Percentiles rank a stretch among this genome's conserved stretches.
Evolutionary conservation across 2,329 filamentous ascomycete species (phyloP).

Genomic region (Stromatinia cepivora): DNA sequence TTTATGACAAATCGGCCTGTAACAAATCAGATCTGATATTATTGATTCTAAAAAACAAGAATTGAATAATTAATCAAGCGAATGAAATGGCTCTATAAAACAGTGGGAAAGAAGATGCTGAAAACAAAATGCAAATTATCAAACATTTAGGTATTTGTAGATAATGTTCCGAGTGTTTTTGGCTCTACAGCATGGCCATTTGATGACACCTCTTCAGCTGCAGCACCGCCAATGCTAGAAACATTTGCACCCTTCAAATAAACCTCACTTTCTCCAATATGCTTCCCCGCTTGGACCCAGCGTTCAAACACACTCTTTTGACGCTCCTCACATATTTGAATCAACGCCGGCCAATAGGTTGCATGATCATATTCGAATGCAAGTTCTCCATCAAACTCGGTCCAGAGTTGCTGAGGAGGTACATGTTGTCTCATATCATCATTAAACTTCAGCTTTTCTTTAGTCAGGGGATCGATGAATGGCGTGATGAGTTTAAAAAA

Average conservation of each 20-base stretch:
- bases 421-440: slow-evolving; percentile 84
- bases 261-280: slow-evolving; percentile 81
- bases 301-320: slow-evolving; percentile 62
- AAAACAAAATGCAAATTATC: too few relatives aligned
- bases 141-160: not conserved
- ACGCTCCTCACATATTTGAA: slow-evolving; percentile 66
- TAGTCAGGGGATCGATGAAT: slow-evolving; percentile 93
- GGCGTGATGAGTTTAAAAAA: slow-evolving; percentile 97
- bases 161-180: not conserved
- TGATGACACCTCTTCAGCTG: slow-evolving; percentile 13
- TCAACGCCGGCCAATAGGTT: slow-evolving; percentile 85
- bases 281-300: slow-evolving; percentile 79
- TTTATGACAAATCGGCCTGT: too few relatives aligned
- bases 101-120: too few relatives aligned
- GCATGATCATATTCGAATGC: slow-evolving; percentile 91
- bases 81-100: too few relatives aligned
- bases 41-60: too few relatives aligned
- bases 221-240: slow-evolving; percentile 30
- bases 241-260: slow-evolving; percentile 69
- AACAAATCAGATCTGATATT: too few relatives aligned
- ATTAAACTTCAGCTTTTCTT: slow-evolving; percentile 97
- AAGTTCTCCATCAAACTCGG: slow-evolving; percentile 70
- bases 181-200: slow-evolving; percentile 14
- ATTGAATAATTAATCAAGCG: too few relatives aligned
- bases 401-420: slow-evolving; percentile 79